A percentile compares a stretch with the other conserved stretches of the same genome.
These are phyloP conservation scores for Recurvomyces mirabilis DNA, from an alignment of 495 filamentous ascomycete species.

Conservation along the genomic window DNA sequence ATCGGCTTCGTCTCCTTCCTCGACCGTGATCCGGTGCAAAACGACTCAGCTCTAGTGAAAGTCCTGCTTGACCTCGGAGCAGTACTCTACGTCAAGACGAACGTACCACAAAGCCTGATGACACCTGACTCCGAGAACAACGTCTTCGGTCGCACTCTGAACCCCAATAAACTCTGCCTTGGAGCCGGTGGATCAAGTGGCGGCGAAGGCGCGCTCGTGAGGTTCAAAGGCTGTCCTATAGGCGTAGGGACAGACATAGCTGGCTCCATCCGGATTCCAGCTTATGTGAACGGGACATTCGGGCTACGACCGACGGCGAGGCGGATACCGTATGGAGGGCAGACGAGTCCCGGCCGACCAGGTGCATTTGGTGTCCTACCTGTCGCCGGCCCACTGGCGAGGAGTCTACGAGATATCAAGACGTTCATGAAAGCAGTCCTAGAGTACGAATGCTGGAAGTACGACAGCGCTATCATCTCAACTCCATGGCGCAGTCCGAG, in stretches of 20 bases:
- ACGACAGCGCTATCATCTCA: conserved; percentile 6
- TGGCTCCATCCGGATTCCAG: conserved; percentile 29
- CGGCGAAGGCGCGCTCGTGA: conserved; percentile 44
- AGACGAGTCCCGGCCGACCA: conserved; percentile 3
- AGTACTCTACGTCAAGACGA: conserved; percentile 45
- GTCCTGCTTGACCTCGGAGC: conserved; percentile 36
- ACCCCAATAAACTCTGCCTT: conserved; percentile 36
- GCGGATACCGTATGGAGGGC: conserved; percentile 20
- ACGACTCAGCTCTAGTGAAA: conserved; percentile 19
- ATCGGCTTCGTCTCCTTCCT: conserved; percentile 25
- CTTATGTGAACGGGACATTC: conserved; percentile 25
- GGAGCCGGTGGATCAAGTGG: conserved; percentile 55
- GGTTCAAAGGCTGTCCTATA: conserved; percentile 33
- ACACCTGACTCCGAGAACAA: conserved; percentile 34
- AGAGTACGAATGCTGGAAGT: conserved; percentile 8
- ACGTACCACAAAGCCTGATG: conserved; percentile 47
- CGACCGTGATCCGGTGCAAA: conserved; percentile 10
- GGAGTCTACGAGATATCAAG: conserved; percentile 12
- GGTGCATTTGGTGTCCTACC: conserved; percentile 5
- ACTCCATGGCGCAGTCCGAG: conserved; percentile 15
- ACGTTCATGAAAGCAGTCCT: conserved; percentile 10
- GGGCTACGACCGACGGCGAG: conserved; percentile 25
- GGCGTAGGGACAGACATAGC: conserved; percentile 31
- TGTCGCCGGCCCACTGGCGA: conserved; percentile 15
- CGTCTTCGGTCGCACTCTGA: conserved; percentile 7